Evolutionary conservation across 2,329 filamentous ascomycete genomes (phyloP), one percentile per base, ranked within the genome.

Genomic region (Talaromyces verruculosus): DNA sequence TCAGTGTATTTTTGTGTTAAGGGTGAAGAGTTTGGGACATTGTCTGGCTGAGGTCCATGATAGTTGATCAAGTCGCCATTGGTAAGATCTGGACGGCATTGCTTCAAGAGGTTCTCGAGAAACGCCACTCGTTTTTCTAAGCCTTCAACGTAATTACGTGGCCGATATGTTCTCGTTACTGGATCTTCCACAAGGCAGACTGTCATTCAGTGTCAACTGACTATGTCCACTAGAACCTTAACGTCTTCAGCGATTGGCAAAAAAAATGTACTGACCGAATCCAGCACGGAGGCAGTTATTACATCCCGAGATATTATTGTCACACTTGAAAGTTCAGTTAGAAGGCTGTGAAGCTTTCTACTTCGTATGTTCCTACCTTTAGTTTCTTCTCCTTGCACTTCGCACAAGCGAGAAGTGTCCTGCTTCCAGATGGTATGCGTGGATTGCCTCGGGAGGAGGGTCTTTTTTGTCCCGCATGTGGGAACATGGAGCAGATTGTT

Each of bases 91-190:
- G 61, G 64, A 22, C 45, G 58, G 25, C 53, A 45, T 58, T 68
- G 64, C 30, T 64, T 62, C 11, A 61, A 25, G 28, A 60, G 25
- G 57, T 57, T 55, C 61, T 76, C 73, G 7, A 76, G 69, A 45
- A 66, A 47, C 6, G 69, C 71, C 1, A 77, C 65, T 0, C 74
- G 71, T 41, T 69, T 55, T 41, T 77, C 75, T 17, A 77, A 58
- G 0, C 67, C 68, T 55, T 75, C 69, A 2, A 77, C 19, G 35
- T 77, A 77, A 62, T 76, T 75, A 2, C 75, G 69, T n/a, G 75
- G 74, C 13, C 63, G 69, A 5, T 71, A 69, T 35, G 64, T 67
- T 43, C 70, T 74, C 0, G 73, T 75, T 3, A 63, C 49, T 0
- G 74, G 73, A 63, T 77, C 73, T 62, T 75, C 72, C 0, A 65